These are phyloP conservation scores for Cyanidiococcus yangmingshanensis DNA, from an alignment of 23 red algal genomes.

Conservation along the genomic window DNA sequence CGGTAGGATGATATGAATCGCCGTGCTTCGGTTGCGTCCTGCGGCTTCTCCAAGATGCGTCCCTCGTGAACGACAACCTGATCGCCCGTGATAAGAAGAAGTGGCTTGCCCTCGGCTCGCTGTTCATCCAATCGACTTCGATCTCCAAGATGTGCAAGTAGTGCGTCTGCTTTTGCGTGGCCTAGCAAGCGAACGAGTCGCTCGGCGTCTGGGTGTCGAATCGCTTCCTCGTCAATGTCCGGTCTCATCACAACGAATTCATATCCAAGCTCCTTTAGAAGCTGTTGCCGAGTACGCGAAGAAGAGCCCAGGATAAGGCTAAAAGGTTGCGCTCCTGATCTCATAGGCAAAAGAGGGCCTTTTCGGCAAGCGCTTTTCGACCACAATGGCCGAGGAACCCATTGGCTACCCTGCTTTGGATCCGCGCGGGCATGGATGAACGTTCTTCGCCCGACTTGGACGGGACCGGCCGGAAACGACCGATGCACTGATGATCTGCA, in stretches of 20 bases:
- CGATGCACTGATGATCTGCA: no score
- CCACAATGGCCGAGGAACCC: no score
- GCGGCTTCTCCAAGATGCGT: constrained; percentile 58
- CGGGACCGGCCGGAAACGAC: no score
- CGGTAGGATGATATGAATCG: constrained; percentile 46
- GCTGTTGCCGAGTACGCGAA: constrained; percentile 59
- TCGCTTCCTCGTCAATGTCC: constrained; percentile 61
- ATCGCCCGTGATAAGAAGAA: constrained; percentile 55
- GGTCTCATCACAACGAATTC: constrained; percentile 32
- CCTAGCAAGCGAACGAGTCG: constrained; percentile 46
- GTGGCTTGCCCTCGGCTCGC: background rate
- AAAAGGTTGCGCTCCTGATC: background rate
- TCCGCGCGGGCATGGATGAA: no score
- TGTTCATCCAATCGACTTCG: background rate
- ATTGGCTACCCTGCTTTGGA: no score
- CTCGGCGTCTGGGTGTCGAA: constrained; percentile 44
- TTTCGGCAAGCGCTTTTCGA: no score
- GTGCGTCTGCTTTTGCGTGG: constrained; percentile 48
- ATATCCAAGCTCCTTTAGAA: constrained; percentile 40
- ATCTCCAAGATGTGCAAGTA: background rate
- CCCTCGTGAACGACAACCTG: constrained; percentile 56
- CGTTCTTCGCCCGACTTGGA: no score
- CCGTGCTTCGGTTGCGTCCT: constrained; percentile 38
- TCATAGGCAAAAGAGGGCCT: no score
- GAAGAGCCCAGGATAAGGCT: constrained; percentile 67